A percentile compares a stretch with the other conserved stretches of the same genome.
Evolutionary conservation across 805 yeast species (phyloP).

Genomic region (Saccharomyces kudriavzevii): DNA sequence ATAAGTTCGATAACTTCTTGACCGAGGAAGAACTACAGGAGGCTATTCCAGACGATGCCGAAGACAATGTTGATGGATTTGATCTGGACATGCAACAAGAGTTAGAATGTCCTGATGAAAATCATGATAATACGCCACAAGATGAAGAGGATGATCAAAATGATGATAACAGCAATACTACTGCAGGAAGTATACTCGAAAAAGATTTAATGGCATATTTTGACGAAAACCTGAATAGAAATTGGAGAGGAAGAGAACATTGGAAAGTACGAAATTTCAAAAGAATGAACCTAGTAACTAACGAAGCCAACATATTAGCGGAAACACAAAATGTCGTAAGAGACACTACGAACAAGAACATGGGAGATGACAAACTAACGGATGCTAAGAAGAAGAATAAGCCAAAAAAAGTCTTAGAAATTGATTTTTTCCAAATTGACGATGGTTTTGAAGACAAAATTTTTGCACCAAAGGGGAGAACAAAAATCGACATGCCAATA

Average conservation of each 20-base stretch:
- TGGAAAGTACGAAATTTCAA: slow-evolving; percentile 73
- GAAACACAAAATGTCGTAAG: neutral
- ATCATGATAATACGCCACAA: slow-evolving; percentile 8
- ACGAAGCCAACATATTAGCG: neutral
- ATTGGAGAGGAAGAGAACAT: slow-evolving; percentile 90
- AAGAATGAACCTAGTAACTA: slow-evolving; percentile 18
- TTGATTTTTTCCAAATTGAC: slow-evolving; percentile 38
- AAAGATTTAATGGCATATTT: slow-evolving; percentile 71
- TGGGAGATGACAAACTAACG: slow-evolving; percentile 1
- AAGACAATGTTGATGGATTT: slow-evolving; percentile 13
- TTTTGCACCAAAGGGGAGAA: slow-evolving; percentile 33
- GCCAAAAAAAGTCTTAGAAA: slow-evolving; percentile 32
- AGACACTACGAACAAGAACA: slow-evolving; percentile 1
- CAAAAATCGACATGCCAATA: slow-evolving; percentile 35
- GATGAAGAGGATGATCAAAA: slow-evolving; percentile 8
- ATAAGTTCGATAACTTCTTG: slow-evolving; percentile 20
- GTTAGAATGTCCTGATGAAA: slow-evolving; percentile 20
- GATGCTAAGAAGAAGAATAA: slow-evolving; percentile 14
- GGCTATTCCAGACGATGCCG: slow-evolving; percentile 25
- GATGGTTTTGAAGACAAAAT: slow-evolving; percentile 34
- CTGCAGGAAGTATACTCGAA: slow-evolving; percentile 36
- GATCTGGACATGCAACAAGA: slow-evolving; percentile 14
- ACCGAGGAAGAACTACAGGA: slow-evolving; percentile 27
- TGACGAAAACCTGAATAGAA: slow-evolving; percentile 57
- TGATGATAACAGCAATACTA: slow-evolving; percentile 7